Evolutionary conservation across 192 early-diverging fungal species (phyloP), one percentile per base, ranked within the genome.

Genomic region (Jimgerdemannia lactiflua): DNA sequence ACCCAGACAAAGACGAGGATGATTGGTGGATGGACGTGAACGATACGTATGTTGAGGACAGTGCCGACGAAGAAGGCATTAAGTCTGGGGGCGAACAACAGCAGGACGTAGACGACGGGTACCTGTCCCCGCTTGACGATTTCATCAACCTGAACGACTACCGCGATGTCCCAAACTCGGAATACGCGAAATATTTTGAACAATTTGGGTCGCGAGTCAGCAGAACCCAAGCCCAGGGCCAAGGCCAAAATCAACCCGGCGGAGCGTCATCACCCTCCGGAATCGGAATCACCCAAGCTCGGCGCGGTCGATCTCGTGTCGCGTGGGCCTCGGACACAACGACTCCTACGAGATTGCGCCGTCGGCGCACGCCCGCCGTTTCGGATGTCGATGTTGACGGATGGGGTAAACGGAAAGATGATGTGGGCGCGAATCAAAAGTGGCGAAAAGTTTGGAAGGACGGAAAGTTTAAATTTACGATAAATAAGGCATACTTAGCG

Each of bases 111-210:
- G 73, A 64, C 3, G 70, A 75, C 2, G 75, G 64, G 4, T 43
- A 74, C 40, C 17, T 68, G 42, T 81, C 80, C 3, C 69, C 73
- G 3, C 70, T 82, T 6, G 71, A 76, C 0, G 80, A 78, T 40
- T 73, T 78, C 71, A 64, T 82, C 4, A 77, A 78, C 59, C 64
- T 82, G 42, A 43, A 77, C 7, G 64, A 78, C 43, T 74, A 72
- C 18, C 77, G 77, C 0, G 71, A 78, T 40, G 74, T 78, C 40
- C 80, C 80, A 3, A 63, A 70, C 3, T 59, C 49, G 8, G 49
- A 59, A 6, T 19, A 78, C 39, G 80, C 77, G 4, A 75, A 78
- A 74, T 82, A 76, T 70, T 82, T 82, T 76, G 77, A 78, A 1
- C 80, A 82, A 40, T 73, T 82, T 59, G 64, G 43, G 41, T 65